Percentiles rank a stretch among this genome's conserved stretches.
Conservation (phyloP, 805 yeast species). For the Maudiozyma barnettii region DNA sequence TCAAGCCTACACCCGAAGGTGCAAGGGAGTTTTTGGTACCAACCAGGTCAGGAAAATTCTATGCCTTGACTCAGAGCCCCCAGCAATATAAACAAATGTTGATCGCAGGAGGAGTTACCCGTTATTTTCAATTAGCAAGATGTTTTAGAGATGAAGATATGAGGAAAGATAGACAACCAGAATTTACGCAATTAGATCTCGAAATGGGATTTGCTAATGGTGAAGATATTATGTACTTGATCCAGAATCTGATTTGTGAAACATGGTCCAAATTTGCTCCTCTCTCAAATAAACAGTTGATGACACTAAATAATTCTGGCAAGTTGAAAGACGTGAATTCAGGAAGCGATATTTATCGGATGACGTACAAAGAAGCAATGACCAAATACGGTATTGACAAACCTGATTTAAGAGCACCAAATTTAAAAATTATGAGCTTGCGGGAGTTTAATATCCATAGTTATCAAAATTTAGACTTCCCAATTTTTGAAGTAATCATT, state of each 20-base stretch:
- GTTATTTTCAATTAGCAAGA: constrained; percentile 83
- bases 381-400: constrained; percentile 80
- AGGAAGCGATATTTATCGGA: constrained; percentile 29
- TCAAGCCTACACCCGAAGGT: constrained; percentile 96
- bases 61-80: constrained; percentile 95
- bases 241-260: constrained; percentile 45
- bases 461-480: constrained; percentile 39
- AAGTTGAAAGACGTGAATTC: constrained; percentile 9
- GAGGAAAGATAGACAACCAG: constrained; percentile 93
- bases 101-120: constrained; percentile 86
- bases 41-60: constrained; percentile 52
- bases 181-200: constrained; percentile 92
- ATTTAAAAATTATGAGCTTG: constrained; percentile 42
- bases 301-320: constrained; percentile 17
- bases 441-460: constrained; percentile 31
- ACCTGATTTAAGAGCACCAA: constrained; percentile 71
- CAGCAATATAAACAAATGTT: constrained; percentile 93
- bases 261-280: constrained; percentile 46
- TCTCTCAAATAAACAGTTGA: constrained; percentile 11
- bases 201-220: constrained; percentile 80
- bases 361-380: constrained; percentile 64
- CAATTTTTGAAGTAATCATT: constrained; percentile 67
- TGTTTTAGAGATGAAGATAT: constrained; percentile 96
- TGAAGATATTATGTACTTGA: constrained; percentile 54
- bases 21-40: constrained; percentile 95